Conservation (phyloP, 352 stramenopile genomes). For the Globisporangium uncinulatum region DNA sequence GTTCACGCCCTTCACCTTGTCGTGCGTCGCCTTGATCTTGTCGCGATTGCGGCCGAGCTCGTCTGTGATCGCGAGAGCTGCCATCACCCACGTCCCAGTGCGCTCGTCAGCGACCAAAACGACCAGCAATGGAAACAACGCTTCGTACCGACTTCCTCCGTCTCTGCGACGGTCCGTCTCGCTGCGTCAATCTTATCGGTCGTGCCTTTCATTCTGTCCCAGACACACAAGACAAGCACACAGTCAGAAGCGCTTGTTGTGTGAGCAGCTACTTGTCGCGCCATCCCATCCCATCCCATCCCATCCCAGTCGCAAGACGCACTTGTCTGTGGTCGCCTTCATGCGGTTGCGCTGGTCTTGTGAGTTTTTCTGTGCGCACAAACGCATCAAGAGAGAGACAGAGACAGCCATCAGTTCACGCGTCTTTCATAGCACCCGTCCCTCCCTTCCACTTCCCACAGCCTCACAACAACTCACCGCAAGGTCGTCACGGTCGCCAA, state of each 20-base stretch:
- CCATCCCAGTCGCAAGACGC: conserved; percentile 5
- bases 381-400: neutral
- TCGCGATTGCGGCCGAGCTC: conserved; percentile 80
- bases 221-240: too few relatives aligned
- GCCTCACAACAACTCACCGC: conserved; percentile 19
- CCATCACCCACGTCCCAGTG: neutral
- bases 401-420: neutral
- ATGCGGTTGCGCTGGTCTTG: conserved; percentile 71
- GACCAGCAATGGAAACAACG: neutral
- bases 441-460: neutral
- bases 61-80: conserved; percentile 75
- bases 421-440: neutral
- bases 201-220: conserved; percentile 73
- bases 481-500: conserved; percentile 69
- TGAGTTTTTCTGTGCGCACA: conserved; percentile 39
- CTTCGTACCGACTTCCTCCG: conserved; percentile 76
- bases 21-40: conserved; percentile 78
- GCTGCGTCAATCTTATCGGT: conserved; percentile 76
- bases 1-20: conserved; percentile 82
- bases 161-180: conserved; percentile 77
- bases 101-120: too few relatives aligned
- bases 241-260: neutral
- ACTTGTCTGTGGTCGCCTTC: conserved; percentile 81
- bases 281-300: too few relatives aligned
- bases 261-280: neutral